Evolutionary conservation across 1,284 basidiomycete species (phyloP).

Genomic region (Sanguinoderma infundibulare): DNA sequence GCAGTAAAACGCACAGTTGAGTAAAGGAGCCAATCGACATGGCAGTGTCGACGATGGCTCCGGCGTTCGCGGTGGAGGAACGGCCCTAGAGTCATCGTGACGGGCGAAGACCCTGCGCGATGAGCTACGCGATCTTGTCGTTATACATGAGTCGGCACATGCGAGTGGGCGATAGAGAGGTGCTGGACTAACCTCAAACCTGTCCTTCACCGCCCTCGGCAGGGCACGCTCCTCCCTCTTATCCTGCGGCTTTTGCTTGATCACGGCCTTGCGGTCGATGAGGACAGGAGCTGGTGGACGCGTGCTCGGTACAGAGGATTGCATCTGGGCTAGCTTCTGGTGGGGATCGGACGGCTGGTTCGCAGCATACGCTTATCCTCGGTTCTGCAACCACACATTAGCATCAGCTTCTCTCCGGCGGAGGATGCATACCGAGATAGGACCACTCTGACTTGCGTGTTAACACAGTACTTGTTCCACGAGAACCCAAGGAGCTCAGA

Average conservation of each 20-base stretch:
- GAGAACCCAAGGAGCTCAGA: slow-evolving; percentile 85
- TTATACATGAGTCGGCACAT: slow-evolving; percentile 43
- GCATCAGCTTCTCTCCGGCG: too few relatives aligned
- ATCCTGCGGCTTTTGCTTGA: slow-evolving; percentile 70
- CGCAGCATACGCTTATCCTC: slow-evolving; percentile 88
- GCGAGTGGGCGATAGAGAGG: neutral
- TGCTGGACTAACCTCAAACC: slow-evolving; percentile 58
- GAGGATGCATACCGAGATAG: slow-evolving; percentile 80
- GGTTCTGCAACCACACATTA: slow-evolving; percentile 62
- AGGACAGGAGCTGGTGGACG: slow-evolving; percentile 55
- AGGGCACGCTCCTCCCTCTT: slow-evolving; percentile 81
- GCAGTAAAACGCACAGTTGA: neutral
- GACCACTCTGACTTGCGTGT: slow-evolving; percentile 90
- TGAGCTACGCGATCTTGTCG: slow-evolving; percentile 82
- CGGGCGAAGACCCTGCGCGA: slow-evolving; percentile 84
- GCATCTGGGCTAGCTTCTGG: slow-evolving; percentile 80
- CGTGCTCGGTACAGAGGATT: slow-evolving; percentile 56
- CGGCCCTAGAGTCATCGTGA: slow-evolving; percentile 38
- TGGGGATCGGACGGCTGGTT: slow-evolving; percentile 89
- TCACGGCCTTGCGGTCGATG: slow-evolving; percentile 46
- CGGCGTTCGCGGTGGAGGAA: slow-evolving; percentile 29
- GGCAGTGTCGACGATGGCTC: slow-evolving; percentile 42
- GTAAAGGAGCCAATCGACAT: slow-evolving; percentile 38
- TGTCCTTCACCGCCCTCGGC: slow-evolving; percentile 82
- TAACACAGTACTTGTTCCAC: slow-evolving; percentile 99